These are phyloP conservation scores for Camelina neglecta DNA, from an alignment of 345 rosid species.

Conservation along the genomic window DNA sequence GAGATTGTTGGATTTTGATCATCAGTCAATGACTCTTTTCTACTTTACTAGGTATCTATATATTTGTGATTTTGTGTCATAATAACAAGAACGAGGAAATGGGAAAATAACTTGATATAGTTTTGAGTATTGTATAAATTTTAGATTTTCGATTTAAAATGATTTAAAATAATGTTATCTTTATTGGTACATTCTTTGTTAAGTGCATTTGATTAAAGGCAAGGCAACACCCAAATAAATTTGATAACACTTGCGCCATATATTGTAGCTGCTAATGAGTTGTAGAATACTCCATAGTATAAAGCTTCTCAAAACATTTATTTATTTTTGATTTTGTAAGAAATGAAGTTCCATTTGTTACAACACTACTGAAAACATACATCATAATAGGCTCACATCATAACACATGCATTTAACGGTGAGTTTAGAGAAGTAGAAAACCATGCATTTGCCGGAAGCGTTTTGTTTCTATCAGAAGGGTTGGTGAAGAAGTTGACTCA, in stretches of 20 bases:
- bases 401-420: background rate
- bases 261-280: background rate
- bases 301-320: background rate
- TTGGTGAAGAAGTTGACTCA: constrained; percentile 20
- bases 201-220: background rate
- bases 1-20: background rate
- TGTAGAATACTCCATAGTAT: background rate
- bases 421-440: constrained; percentile 38
- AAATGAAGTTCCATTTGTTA: background rate
- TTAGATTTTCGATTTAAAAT: background rate
- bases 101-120: background rate
- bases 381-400: background rate
- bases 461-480: constrained; percentile 20
- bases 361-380: background rate
- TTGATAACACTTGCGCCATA: background rate
- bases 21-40: background rate
- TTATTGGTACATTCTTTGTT: background rate
- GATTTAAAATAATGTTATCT: background rate
- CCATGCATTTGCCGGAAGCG: constrained; percentile 22
- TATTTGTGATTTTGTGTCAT: background rate
- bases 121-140: background rate
- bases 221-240: background rate
- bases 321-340: background rate
- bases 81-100: background rate
- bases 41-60: background rate